Conservation (phyloP, 73 alveolate species). For the Paramecium pentaurelia region DNA sequence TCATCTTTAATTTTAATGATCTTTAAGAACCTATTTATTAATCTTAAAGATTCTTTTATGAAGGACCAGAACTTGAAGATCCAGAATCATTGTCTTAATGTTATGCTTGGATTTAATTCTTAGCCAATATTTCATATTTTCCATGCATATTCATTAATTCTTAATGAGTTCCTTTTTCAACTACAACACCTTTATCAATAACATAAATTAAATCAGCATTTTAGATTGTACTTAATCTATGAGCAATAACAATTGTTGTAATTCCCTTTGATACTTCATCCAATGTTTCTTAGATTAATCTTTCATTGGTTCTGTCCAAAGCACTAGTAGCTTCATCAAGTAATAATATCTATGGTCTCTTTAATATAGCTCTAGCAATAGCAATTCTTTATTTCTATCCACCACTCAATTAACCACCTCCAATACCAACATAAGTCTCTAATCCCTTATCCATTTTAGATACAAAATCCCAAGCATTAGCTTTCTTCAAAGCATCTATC, state of each 20-base stretch:
- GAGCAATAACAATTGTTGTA: slow-evolving; percentile 80
- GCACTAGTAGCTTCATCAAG: slow-evolving; percentile 72
- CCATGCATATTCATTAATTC: slow-evolving; percentile 53
- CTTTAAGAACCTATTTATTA: not conserved
- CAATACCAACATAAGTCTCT: slow-evolving; percentile 58
- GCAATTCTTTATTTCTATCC: slow-evolving; percentile 69
- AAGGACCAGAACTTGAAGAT: not conserved
- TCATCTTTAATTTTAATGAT: not conserved
- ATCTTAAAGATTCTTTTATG: not conserved
- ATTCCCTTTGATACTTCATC: slow-evolving; percentile 61
- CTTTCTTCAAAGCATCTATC: slow-evolving; percentile 79
- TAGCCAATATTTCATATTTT: slow-evolving; percentile 45
- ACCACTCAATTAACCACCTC: slow-evolving; percentile 66
- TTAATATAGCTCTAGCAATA: slow-evolving; percentile 66
- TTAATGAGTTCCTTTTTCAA: slow-evolving; percentile 73
- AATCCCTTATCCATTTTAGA: slow-evolving; percentile 32
- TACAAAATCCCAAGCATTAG: slow-evolving; percentile 72
- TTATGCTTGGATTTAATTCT: slow-evolving; percentile 23
- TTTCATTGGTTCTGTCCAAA: slow-evolving; percentile 57
- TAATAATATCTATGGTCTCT: slow-evolving; percentile 62
- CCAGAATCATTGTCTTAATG: not conserved
- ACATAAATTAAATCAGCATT: slow-evolving; percentile 77
- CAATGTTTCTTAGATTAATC: slow-evolving; percentile 48
- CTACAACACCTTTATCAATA: slow-evolving; percentile 71
- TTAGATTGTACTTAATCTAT: slow-evolving; percentile 76